Base-by-base conservation (phyloP, 805 yeast genomes). In the Priceomyces carsonii region DNA sequence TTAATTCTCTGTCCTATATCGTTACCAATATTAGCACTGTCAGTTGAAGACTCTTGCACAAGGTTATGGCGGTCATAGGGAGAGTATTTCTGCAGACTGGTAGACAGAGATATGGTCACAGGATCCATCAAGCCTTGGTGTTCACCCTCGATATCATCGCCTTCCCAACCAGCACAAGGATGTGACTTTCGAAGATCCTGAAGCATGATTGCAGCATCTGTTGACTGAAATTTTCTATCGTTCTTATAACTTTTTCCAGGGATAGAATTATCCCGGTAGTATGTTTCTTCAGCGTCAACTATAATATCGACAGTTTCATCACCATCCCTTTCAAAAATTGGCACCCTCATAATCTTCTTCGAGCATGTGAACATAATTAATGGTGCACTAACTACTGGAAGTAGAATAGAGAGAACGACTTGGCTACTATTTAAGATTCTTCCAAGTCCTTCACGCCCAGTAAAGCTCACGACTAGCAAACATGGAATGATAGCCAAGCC, bases 331-430 rank as follows among this genome's bases (percentile, higher is more conserved):
- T 40, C 54, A 28, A 51, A 53, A 5, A 65, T 40, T 2, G 73
- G 71, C 9, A 79, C 83, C 24, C 75, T 66, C 93, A 84, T 84
- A 40, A 79, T 77, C 33, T 70, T 60, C 49, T 78, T 79, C 33
- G 75, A 75, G 42, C 86, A 78, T 0, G 96, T 88, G 57, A 88
- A 86, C 56, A 79, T 82, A 39, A 88, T 81, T 51, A 89, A 68
- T 15, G 97, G 97, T 0, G 95, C 95, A 26, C 89, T 79, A 5
- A 89, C 93, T 42, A 87, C 77, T 1, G 97, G 97, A 38, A 89
- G 68, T 35, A 90, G 76, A 45, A 90, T 57, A 3, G 93, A 80
- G 26, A 89, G 69, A 12, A 85, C 82, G 17, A 89, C 97, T 59
- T 89, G 97, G 29, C 87, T 78, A 4, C 80, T 78, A 50, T 90